These are phyloP conservation scores for Aspergillus flavus DNA, from an alignment of 2,329 filamentous ascomycete genomes.

Conservation along the genomic window DNA sequence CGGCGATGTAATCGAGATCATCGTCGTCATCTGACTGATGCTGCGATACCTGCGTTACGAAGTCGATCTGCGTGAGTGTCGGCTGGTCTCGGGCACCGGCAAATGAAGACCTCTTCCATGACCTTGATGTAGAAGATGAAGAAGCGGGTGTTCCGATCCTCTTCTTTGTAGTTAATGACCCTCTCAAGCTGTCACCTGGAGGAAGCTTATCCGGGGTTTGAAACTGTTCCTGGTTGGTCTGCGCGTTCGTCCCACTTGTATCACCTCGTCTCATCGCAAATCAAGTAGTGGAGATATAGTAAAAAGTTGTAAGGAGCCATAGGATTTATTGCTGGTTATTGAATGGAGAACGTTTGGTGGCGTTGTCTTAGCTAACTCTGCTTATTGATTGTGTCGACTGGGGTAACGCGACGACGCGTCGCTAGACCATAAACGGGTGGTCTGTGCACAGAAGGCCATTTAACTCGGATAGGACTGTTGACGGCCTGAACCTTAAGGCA, in stretches of 20 bases:
- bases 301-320: conserved; percentile 14
- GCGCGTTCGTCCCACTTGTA: conserved; percentile 16
- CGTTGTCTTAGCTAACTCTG: neutral
- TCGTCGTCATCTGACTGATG: conserved; percentile 26
- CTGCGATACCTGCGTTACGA: conserved; percentile 31
- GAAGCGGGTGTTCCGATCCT: conserved; percentile 18
- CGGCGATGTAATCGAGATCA: conserved; percentile 36
- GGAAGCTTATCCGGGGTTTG: conserved; percentile 25
- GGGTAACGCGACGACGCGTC: neutral
- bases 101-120: conserved; percentile 22
- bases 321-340: conserved; percentile 11
- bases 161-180: conserved; percentile 15
- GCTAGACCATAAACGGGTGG: neutral
- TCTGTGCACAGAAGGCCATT: neutral
- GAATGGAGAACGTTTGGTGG: neutral
- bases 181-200: conserved; percentile 20
- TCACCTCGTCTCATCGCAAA: conserved; percentile 34
- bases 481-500: neutral
- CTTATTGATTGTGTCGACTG: neutral
- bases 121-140: conserved; percentile 22
- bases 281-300: conserved; percentile 7
- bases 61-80: conserved; percentile 47
- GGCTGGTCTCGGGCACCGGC: conserved; percentile 34
- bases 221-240: conserved; percentile 21
- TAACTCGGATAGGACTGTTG: neutral